phyloP scores from a whole-genome alignment of 2,329 filamentous ascomycete genomes.

The Colletotrichum simmondsii region DNA sequence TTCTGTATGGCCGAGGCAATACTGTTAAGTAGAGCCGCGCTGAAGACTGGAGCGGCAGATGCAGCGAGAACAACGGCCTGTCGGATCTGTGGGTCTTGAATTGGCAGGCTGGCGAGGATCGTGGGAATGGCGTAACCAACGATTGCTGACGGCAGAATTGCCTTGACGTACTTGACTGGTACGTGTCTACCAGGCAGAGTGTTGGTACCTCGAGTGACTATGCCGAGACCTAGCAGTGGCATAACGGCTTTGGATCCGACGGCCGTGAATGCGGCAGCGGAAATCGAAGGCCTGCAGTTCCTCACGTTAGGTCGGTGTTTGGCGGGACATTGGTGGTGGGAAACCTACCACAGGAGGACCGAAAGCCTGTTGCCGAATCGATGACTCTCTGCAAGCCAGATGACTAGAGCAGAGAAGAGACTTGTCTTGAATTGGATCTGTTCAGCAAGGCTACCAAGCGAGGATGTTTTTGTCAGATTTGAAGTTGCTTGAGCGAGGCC shows the following conservation, averaged over 20 bases:
- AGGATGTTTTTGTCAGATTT: not conserved
- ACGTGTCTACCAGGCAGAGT: constrained; percentile 12
- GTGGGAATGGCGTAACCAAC: not conserved
- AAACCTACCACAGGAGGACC: not conserved
- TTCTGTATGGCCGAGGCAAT: not conserved
- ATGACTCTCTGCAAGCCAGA: constrained; percentile 8
- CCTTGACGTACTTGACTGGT: not conserved
- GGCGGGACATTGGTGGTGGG: not conserved
- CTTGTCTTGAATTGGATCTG: constrained; percentile 8
- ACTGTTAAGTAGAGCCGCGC: not conserved
- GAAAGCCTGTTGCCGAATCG: constrained; percentile 3
- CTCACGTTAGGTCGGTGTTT: not conserved
- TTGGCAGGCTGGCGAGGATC: not conserved
- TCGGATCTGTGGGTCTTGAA: not conserved
- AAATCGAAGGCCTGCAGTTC: not conserved
- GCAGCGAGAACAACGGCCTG: not conserved
- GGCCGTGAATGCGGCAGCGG: not conserved
- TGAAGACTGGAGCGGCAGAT: not conserved
- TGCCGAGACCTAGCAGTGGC: not conserved
- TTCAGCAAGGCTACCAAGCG: not conserved
- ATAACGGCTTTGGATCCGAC: constrained; percentile 11
- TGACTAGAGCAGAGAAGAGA: not conserved
- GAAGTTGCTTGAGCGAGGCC: not conserved
- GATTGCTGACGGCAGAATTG: not conserved
- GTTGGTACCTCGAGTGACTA: not conserved